A percentile compares a stretch with the other conserved stretches of the same genome.
Evolutionary conservation across 1,284 basidiomycete species (phyloP).

Genomic region (Melampsora larici-populina): DNA sequence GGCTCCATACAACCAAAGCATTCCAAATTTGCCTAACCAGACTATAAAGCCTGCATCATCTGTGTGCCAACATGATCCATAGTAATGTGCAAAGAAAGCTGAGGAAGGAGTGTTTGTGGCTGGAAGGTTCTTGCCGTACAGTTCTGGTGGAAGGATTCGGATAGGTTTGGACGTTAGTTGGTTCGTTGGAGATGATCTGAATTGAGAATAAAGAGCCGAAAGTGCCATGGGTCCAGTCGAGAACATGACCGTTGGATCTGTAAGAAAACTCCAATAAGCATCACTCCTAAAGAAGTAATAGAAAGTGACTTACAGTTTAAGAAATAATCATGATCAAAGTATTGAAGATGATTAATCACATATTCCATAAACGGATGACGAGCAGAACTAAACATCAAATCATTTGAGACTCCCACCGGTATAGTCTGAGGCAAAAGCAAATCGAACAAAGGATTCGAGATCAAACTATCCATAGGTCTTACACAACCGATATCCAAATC

Average conservation of each 20-base stretch:
- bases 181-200: conserved; percentile 69
- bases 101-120: conserved; percentile 71
- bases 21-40: conserved; percentile 41
- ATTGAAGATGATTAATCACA: conserved; percentile 68
- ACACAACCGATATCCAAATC: conserved; percentile 95
- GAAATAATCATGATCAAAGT: conserved; percentile 41
- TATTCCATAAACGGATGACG: conserved; percentile 85
- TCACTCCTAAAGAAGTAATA: too few species aligned
- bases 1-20: conserved; percentile 23
- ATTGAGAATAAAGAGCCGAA: conserved; percentile 50
- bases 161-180: conserved; percentile 82
- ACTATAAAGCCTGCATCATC: conserved; percentile 54
- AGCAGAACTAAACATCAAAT: conserved; percentile 87
- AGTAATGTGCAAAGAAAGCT: conserved; percentile 75
- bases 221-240: conserved; percentile 70
- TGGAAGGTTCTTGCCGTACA: conserved; percentile 96
- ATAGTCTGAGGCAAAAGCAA: conserved; percentile 91
- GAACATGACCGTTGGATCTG: conserved; percentile 99
- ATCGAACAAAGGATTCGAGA: conserved; percentile 64
- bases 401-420: conserved; percentile 75
- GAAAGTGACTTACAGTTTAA: conserved; percentile 15
- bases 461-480: conserved; percentile 80
- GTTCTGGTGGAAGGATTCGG: conserved; percentile 82
- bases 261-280: too few species aligned
- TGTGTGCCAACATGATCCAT: conserved; percentile 83